Evolutionary conservation across 768 basidiomycete genomes (phyloP).

Genomic region (Serendipita sp.): DNA sequence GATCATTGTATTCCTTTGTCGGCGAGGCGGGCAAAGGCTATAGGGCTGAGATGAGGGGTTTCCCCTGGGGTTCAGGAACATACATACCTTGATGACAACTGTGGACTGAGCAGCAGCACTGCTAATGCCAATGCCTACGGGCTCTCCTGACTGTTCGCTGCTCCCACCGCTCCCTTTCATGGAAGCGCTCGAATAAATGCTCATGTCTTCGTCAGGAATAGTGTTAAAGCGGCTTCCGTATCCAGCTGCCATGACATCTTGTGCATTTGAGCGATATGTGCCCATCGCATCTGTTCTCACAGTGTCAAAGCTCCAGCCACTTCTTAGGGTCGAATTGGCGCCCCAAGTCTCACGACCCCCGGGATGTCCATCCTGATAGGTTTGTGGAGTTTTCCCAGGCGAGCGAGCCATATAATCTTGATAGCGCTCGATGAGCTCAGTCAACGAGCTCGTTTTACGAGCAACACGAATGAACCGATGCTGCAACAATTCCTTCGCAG

Average conservation of each 20-base stretch:
- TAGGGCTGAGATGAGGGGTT: neutral
- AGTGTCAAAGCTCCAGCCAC: slow-evolving; percentile 95
- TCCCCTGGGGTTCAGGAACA: neutral
- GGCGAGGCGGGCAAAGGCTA: slow-evolving; percentile 14
- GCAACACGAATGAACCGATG: slow-evolving; percentile 85
- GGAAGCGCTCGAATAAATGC: slow-evolving; percentile 22
- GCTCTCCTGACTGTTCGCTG: slow-evolving; percentile 31
- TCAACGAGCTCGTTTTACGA: slow-evolving; percentile 64
- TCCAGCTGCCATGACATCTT: slow-evolving; percentile 34
- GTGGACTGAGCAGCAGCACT: slow-evolving; percentile 49
- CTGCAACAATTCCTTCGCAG: slow-evolving; percentile 81
- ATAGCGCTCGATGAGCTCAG: slow-evolving; percentile 76
- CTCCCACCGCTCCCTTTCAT: slow-evolving; percentile 23
- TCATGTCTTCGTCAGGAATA: slow-evolving; percentile 37
- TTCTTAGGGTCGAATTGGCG: slow-evolving; percentile 55
- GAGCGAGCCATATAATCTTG: slow-evolving; percentile 56
- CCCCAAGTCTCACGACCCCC: slow-evolving; percentile 50
- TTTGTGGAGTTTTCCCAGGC: slow-evolving; percentile 20
- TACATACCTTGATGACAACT: slow-evolving; percentile 35
- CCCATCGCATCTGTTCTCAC: slow-evolving; percentile 54
- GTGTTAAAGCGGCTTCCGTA: slow-evolving; percentile 18
- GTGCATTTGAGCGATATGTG: slow-evolving; percentile 54
- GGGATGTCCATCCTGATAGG: slow-evolving; percentile 14
- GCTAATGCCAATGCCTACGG: slow-evolving; percentile 32
- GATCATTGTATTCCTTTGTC: slow-evolving; percentile 28